phyloP scores from a whole-genome alignment of 148 eudicot species.

The Camellia granthamiana region DNA sequence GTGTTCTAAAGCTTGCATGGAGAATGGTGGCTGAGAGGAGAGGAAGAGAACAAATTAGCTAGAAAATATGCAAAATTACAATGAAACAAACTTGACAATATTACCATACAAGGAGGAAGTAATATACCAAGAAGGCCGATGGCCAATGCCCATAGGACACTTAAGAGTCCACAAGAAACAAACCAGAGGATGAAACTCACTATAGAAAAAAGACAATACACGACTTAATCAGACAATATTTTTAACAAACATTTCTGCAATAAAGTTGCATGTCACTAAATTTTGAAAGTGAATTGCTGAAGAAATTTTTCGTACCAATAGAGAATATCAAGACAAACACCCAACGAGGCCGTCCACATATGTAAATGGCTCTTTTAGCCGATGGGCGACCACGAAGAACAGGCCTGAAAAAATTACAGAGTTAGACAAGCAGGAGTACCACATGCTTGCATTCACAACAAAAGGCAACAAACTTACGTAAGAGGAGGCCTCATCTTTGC shows the following conservation, averaged over 20 bases:
- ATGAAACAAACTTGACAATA: background rate
- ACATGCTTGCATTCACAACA: constrained; percentile 4
- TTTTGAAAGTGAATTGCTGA: background rate
- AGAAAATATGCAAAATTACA: background rate
- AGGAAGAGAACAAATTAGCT: constrained; percentile 8
- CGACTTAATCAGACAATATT: constrained; percentile 4
- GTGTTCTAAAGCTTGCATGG: constrained; percentile 96
- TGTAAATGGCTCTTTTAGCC: constrained; percentile 75
- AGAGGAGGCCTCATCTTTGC: constrained; percentile 99
- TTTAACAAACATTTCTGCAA: background rate
- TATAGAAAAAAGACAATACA: constrained; percentile 27
- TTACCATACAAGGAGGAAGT: background rate
- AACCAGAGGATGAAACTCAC: constrained; percentile 86
- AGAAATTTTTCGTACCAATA: constrained; percentile 39
- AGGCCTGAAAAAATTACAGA: constrained; percentile 52
- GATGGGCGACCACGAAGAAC: constrained; percentile 99
- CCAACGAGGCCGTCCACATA: constrained; percentile 97
- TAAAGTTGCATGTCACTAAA: background rate
- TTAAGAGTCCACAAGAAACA: constrained; percentile 77
- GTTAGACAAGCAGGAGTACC: constrained; percentile 19
- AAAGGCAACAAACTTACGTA: constrained; percentile 55
- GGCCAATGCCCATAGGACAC: constrained; percentile 71
- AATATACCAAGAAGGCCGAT: constrained; percentile 71
- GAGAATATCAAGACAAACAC: constrained; percentile 68
- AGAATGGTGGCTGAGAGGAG: constrained; percentile 59